phyloP scores from a whole-genome alignment of 2,329 filamentous ascomycete genomes.

The Colletotrichum abscissum region DNA sequence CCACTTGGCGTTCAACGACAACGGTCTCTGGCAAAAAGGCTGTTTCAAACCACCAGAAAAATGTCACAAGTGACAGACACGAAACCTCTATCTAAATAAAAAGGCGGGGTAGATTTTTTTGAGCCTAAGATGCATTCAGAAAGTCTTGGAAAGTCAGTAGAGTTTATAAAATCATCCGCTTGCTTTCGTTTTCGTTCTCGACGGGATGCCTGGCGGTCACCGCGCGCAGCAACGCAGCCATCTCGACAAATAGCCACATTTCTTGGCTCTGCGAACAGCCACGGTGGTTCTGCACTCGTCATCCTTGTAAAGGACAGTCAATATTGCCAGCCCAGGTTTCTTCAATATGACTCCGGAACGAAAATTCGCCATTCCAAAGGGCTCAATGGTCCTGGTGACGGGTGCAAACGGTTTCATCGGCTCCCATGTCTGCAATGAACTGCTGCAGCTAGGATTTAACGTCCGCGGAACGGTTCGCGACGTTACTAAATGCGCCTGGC shows the following conservation, averaged over 20 bases:
- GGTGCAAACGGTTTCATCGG: slow-evolving; percentile 57
- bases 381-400: slow-evolving; percentile 48
- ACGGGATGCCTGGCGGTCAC: background rate
- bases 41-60: slow-evolving; percentile 20
- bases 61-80: slow-evolving; percentile 27
- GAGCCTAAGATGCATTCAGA: background rate
- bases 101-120: slow-evolving; percentile 17
- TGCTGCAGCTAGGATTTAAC: slow-evolving; percentile 48
- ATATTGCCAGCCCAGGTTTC: background rate
- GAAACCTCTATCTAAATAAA: slow-evolving; percentile 23
- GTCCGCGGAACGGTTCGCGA: slow-evolving; percentile 54
- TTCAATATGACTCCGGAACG: slow-evolving; percentile 24
- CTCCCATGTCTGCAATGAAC: slow-evolving; percentile 49
- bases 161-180: background rate
- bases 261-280: background rate
- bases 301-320: background rate
- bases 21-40: slow-evolving; percentile 12
- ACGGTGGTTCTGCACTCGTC: background rate
- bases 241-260: background rate
- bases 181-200: slow-evolving; percentile 5
- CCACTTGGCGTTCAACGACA: slow-evolving; percentile 26
- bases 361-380: slow-evolving; percentile 19
- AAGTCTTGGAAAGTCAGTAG: background rate
- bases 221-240: background rate
- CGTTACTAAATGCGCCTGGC: slow-evolving; percentile 43